A percentile compares a stretch with the other conserved stretches of the same genome.
These are phyloP conservation scores for Mycosphaerella sp. DNA, from an alignment of 2,329 filamentous ascomycete species.

Conservation along the genomic window DNA sequence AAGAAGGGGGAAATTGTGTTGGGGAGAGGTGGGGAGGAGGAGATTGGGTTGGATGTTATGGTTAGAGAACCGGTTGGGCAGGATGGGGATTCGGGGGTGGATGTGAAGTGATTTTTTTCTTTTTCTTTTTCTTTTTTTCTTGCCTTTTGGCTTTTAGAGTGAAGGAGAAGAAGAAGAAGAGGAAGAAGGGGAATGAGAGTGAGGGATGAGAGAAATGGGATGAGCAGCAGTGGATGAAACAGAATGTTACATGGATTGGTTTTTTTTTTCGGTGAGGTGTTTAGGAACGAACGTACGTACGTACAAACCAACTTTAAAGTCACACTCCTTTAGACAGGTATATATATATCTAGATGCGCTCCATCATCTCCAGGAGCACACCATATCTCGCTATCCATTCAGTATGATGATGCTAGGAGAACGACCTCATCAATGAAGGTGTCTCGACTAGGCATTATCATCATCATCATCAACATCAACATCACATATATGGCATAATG, in stretches of 20 bases:
- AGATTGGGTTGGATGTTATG: slow-evolving; percentile 71
- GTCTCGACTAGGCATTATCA: slow-evolving; percentile 6
- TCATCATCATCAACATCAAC: neutral
- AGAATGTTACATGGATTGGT: slow-evolving; percentile 11
- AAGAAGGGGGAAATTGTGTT: slow-evolving; percentile 53
- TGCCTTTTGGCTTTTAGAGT: no score
- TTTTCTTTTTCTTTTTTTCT: no score
- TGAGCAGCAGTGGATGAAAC: slow-evolving; percentile 14
- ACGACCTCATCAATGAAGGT: neutral
- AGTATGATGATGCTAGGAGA: slow-evolving; percentile 6
- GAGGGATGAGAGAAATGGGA: no score
- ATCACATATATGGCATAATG: no score
- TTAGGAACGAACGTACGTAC: no score
- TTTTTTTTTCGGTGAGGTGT: neutral
- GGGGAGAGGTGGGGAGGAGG: slow-evolving; percentile 52
- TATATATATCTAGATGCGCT: neutral
- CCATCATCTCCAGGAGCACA: no score
- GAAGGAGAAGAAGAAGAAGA: neutral
- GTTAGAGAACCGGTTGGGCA: slow-evolving; percentile 57
- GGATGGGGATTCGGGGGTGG: slow-evolving; percentile 21
- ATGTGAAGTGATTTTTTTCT: slow-evolving; percentile 10
- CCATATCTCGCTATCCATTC: neutral
- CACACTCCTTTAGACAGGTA: neutral
- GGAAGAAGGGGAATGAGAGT: neutral
- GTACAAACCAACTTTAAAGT: no score